phyloP scores from a whole-genome alignment of 306 rosid species.

The Mucuna pruriens region DNA sequence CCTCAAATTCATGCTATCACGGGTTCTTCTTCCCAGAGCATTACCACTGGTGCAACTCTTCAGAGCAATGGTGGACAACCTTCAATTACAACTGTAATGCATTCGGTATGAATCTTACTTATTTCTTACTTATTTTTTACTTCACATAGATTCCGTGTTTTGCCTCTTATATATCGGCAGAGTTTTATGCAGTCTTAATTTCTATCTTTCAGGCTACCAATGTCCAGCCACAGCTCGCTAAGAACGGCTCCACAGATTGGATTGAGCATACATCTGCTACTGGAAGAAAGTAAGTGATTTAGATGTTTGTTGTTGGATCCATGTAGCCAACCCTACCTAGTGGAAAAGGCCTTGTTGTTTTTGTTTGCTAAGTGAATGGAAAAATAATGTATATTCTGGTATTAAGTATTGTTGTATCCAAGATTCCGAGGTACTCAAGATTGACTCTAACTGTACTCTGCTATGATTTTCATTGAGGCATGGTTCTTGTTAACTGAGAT shows the following conservation, averaged over 20 bases:
- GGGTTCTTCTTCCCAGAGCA: slow-evolving; percentile 56
- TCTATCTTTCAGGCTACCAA: slow-evolving; percentile 56
- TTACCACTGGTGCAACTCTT: slow-evolving; percentile 51
- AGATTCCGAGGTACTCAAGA: background rate
- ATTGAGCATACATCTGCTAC: slow-evolving; percentile 83
- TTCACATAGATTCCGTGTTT: slow-evolving; percentile 16
- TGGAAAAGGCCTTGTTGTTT: background rate
- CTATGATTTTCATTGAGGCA: background rate
- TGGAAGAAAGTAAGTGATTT: slow-evolving; percentile 76
- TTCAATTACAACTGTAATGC: slow-evolving; percentile 45
- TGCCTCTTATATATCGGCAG: background rate
- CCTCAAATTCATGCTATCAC: slow-evolving; percentile 61
- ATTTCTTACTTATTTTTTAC: slow-evolving; percentile 30
- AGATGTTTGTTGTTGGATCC: background rate
- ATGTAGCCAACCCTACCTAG: background rate
- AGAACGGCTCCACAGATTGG: slow-evolving; percentile 73
- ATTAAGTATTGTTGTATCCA: background rate
- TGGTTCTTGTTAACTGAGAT: background rate
- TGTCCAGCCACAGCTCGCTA: slow-evolving; percentile 44
- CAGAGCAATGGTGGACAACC: slow-evolving; percentile 59
- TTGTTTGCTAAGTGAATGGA: background rate
- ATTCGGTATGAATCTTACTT: slow-evolving; percentile 57
- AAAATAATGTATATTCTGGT: background rate
- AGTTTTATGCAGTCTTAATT: slow-evolving; percentile 10
- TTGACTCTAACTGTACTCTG: background rate